These are phyloP conservation scores for Fraxinus velutina DNA, from an alignment of 305 asterid species.

Conservation along the genomic window DNA sequence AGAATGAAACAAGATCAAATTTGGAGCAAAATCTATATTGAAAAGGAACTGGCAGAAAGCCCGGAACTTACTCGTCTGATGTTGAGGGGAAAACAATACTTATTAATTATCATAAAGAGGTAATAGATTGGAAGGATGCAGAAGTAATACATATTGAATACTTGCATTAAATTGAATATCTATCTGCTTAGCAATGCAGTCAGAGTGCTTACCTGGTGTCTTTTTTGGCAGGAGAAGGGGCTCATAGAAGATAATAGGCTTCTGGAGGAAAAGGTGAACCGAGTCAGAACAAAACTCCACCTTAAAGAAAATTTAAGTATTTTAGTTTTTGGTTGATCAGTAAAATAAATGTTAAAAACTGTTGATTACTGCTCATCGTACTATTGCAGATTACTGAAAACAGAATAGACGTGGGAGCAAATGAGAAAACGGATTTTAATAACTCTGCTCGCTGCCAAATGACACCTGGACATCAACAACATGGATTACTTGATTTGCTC, in stretches of 20 bases:
- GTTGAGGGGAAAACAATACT: too few relatives aligned
- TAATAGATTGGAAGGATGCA: too few relatives aligned
- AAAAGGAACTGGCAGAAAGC: background rate
- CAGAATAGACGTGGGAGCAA: background rate
- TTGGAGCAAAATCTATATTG: background rate
- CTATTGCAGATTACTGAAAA: conserved; percentile 21
- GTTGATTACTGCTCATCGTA: background rate
- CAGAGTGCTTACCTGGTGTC: conserved; percentile 15
- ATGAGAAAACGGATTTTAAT: conserved; percentile 23
- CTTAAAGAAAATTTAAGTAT: background rate
- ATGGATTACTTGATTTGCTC: background rate
- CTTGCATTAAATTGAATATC: background rate
- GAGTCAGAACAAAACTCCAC: background rate
- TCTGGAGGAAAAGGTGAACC: conserved; percentile 37
- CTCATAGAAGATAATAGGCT: conserved; percentile 35
- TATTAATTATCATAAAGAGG: too few relatives aligned
- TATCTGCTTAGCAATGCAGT: background rate
- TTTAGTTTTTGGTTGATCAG: background rate
- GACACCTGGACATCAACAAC: background rate
- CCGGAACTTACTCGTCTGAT: background rate
- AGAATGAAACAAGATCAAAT: background rate
- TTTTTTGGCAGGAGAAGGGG: conserved; percentile 36
- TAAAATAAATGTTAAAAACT: background rate
- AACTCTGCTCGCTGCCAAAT: conserved; percentile 10
- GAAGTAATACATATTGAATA: background rate